Conservation (phyloP, 352 stramenopile species). For the Globisporangium nunn region DNA sequence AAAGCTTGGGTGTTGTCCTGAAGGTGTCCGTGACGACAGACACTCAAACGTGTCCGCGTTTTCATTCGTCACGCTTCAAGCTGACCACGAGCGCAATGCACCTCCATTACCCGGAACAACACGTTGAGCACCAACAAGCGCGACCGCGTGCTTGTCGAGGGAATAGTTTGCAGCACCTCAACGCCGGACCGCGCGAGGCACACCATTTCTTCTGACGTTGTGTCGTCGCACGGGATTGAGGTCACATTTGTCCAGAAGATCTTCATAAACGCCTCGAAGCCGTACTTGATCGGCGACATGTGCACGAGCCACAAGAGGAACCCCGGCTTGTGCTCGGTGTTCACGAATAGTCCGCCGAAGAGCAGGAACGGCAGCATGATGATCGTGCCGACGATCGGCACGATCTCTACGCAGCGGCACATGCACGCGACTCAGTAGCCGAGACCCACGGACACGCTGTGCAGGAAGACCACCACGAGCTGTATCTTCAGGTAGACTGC, state of each 20-base stretch:
- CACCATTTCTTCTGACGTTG: neutral
- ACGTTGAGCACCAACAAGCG: neutral
- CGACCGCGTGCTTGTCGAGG: neutral
- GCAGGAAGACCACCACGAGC: slow-evolving; percentile 30
- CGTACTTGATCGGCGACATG: slow-evolving; percentile 40
- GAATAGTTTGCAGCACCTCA: slow-evolving; percentile 5
- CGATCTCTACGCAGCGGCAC: slow-evolving; percentile 22
- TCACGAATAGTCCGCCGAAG: slow-evolving; percentile 40
- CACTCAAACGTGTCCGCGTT: no score
- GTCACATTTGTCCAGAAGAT: slow-evolving; percentile 33
- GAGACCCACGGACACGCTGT: slow-evolving; percentile 26
- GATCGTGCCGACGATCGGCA: slow-evolving; percentile 25
- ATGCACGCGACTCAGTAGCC: slow-evolving; percentile 38
- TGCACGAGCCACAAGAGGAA: slow-evolving; percentile 44
- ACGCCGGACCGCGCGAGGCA: neutral
- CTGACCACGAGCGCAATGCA: neutral
- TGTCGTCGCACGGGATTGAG: slow-evolving; percentile 24
- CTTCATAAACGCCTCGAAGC: slow-evolving; percentile 41
- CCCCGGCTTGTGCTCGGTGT: slow-evolving; percentile 26
- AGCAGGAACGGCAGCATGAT: slow-evolving; percentile 35
- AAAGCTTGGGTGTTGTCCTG: no score
- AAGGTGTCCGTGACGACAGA: no score
- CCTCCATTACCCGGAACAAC: neutral
- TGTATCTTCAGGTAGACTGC: slow-evolving; percentile 27
- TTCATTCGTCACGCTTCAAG: neutral